A percentile compares a stretch with the other conserved stretches of the same genome.
Evolutionary conservation across 202 grass and related monocot genomes (phyloP).

Genomic region (Schoenoplectus tabernaemontani): DNA sequence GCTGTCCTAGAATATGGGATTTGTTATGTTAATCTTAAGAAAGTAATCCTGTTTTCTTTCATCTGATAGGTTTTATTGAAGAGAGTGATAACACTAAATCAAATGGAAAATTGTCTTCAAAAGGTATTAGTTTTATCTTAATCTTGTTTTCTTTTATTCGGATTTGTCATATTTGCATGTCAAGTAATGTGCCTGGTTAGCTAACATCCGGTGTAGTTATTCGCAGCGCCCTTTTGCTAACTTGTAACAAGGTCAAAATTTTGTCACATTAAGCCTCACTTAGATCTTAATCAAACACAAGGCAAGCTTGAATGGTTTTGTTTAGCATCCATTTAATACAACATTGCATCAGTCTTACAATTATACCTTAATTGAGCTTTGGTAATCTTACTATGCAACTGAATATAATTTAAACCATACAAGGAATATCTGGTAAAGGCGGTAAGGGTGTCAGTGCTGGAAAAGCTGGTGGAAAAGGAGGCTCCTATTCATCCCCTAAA

Average conservation of each 20-base stretch:
- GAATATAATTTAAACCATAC: slow-evolving; percentile 11
- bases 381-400: slow-evolving; percentile 20
- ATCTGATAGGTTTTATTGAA: slow-evolving; percentile 58
- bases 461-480: slow-evolving; percentile 48
- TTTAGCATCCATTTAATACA: slow-evolving; percentile 11
- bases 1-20: slow-evolving; percentile 6
- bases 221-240: slow-evolving; percentile 32
- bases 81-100: slow-evolving; percentile 31
- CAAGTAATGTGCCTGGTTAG: slow-evolving; percentile 30
- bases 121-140: slow-evolving; percentile 13
- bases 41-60: slow-evolving; percentile 12
- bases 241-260: neutral
- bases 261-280: neutral
- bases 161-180: neutral
- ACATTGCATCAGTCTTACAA: neutral
- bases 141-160: neutral
- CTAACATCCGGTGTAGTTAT: slow-evolving; percentile 30
- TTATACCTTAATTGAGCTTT: slow-evolving; percentile 15
- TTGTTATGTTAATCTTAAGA: slow-evolving; percentile 6
- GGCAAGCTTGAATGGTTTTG: slow-evolving; percentile 4
- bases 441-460: slow-evolving; percentile 40
- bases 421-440: slow-evolving; percentile 49
- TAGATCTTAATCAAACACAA: neutral
- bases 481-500: slow-evolving; percentile 37
- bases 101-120: slow-evolving; percentile 51